phyloP scores from a whole-genome alignment of 306 rosid species.

The Dryas octopetala region DNA sequence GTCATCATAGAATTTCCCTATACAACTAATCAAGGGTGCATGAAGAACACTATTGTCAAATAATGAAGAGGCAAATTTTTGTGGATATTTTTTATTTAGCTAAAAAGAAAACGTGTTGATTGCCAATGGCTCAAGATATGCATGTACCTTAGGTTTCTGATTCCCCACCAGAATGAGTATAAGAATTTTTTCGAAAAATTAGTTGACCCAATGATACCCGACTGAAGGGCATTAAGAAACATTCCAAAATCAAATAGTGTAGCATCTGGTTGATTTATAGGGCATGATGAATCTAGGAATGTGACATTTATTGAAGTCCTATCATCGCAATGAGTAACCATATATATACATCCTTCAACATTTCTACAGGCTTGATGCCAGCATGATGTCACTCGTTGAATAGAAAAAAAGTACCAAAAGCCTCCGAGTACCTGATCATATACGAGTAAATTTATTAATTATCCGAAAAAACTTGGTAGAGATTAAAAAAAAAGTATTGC shows the following conservation, averaged over 20 bases:
- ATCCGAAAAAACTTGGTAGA: background rate
- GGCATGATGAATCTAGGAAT: background rate
- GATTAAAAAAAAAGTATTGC: too few relatives aligned
- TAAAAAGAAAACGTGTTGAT: too few relatives aligned
- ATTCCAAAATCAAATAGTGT: constrained; percentile 18
- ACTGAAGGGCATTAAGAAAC: constrained; percentile 1
- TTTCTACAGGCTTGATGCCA: constrained; percentile 3
- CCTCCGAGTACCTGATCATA: constrained; percentile 8
- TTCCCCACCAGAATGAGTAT: constrained; percentile 41
- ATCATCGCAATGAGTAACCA: background rate
- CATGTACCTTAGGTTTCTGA: constrained; percentile 33
- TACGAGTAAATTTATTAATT: background rate
- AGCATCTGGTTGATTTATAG: background rate
- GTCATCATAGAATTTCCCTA: constrained; percentile 36
- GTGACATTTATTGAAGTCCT: background rate
- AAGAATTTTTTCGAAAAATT: constrained; percentile 27
- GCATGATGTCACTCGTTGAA: background rate
- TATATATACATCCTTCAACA: too few relatives aligned
- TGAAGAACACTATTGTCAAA: too few relatives aligned
- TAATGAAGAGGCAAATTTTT: too few relatives aligned
- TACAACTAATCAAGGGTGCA: too few relatives aligned
- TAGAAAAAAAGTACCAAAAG: constrained; percentile 14
- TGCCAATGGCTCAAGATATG: too few relatives aligned
- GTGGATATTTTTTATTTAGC: background rate
- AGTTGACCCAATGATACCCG: background rate